Conservation (phyloP, 2,329 filamentous ascomycete genomes). For the Teratosphaeria zuluensis region DNA sequence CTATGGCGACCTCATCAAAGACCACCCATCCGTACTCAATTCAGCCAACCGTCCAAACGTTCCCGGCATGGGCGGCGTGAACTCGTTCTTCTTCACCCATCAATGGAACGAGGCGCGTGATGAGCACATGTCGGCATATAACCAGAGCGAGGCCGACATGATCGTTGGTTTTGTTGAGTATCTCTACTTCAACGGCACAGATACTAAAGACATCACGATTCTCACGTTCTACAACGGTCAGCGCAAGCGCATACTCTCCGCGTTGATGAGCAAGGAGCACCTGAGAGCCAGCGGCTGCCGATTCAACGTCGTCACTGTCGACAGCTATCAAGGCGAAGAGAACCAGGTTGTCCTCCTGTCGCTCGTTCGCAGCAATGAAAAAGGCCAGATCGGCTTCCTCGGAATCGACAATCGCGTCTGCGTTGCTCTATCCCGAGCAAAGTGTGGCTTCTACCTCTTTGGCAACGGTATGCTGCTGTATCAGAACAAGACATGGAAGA, state of each 20-base stretch:
- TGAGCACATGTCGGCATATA: constrained; percentile 56
- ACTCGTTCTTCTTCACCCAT: constrained; percentile 56
- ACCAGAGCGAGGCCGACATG: constrained; percentile 65
- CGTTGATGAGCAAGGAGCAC: constrained; percentile 26
- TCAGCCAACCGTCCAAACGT: constrained; percentile 39
- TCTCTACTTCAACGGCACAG: constrained; percentile 57
- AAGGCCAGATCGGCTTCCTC: constrained; percentile 61
- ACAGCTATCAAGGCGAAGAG: constrained; percentile 85
- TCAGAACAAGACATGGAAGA: constrained; percentile 14
- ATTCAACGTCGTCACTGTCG: constrained; percentile 63
- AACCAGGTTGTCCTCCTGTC: constrained; percentile 77
- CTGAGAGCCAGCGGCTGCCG: constrained; percentile 26
- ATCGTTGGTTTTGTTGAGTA: constrained; percentile 63
- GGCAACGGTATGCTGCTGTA: constrained; percentile 55
- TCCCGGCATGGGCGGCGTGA: constrained; percentile 52
- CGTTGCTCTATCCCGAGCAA: constrained; percentile 60
- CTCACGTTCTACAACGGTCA: constrained; percentile 87
- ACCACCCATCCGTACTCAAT: constrained; percentile 48
- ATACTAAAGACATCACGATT: constrained; percentile 57
- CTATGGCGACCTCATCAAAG: constrained; percentile 47
- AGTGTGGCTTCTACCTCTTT: constrained; percentile 73
- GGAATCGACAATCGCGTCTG: constrained; percentile 53
- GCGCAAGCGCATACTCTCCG: constrained; percentile 51
- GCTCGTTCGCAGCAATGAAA: constrained; percentile 59
- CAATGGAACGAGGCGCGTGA: constrained; percentile 56